Conservation (phyloP, 75 land plant genomes). For the Sequoiadendron giganteum region DNA sequence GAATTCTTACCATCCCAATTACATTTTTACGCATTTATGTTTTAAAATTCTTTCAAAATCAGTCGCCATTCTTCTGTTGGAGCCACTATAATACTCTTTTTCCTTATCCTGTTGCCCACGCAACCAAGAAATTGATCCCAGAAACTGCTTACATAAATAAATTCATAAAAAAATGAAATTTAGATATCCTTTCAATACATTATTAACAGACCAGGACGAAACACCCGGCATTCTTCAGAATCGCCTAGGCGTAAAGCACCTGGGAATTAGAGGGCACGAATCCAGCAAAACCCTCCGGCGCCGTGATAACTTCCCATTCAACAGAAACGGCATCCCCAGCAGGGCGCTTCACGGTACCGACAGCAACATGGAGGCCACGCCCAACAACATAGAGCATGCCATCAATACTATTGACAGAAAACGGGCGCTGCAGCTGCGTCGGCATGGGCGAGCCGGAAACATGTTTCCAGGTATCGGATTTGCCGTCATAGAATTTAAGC, state of each 20-base stretch:
- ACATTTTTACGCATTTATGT: neutral
- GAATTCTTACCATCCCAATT: neutral
- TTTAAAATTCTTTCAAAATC: neutral
- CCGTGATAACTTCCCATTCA: slow-evolving; percentile 48
- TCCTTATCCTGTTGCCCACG: too few relatives aligned
- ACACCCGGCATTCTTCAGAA: neutral
- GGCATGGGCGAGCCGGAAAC: slow-evolving; percentile 61
- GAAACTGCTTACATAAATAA: neutral
- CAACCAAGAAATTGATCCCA: neutral
- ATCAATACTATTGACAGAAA: slow-evolving; percentile 46
- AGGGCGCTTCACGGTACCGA: slow-evolving; percentile 34
- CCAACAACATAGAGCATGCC: slow-evolving; percentile 52
- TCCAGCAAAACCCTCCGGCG: slow-evolving; percentile 39
- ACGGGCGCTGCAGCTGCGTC: slow-evolving; percentile 52
- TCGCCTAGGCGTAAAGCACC: slow-evolving; percentile 54
- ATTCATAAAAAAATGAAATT: neutral
- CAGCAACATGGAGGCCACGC: slow-evolving; percentile 54
- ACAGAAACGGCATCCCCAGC: slow-evolving; percentile 27
- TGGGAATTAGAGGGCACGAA: slow-evolving; percentile 62
- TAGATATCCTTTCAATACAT: neutral
- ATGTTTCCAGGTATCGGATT: slow-evolving; percentile 53
- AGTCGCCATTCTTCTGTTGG: neutral
- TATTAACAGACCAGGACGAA: neutral
- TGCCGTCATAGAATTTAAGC: slow-evolving; percentile 55
- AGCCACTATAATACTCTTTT: neutral